These are phyloP conservation scores for Gossypium arboreum DNA, from an alignment of 345 rosid genomes.

Conservation along the genomic window DNA sequence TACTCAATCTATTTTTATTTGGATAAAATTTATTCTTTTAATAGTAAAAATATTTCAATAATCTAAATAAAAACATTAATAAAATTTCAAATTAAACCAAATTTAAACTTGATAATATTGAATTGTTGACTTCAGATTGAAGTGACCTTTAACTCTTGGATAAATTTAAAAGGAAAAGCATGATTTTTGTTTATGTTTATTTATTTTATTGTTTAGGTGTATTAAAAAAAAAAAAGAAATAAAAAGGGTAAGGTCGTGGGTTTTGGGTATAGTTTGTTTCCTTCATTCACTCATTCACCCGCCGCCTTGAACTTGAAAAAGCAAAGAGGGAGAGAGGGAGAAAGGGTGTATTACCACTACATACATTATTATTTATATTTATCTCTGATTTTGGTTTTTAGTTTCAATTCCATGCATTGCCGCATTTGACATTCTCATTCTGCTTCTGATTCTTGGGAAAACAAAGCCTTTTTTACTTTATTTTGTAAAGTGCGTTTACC, in stretches of 20 bases:
- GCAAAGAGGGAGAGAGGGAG: neutral
- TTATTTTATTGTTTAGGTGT: too few species aligned
- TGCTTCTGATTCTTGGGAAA: neutral
- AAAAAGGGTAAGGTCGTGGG: neutral
- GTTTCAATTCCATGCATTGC: neutral
- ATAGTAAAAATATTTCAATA: too few species aligned
- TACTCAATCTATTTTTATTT: too few species aligned
- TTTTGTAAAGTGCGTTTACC: neutral
- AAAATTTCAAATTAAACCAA: too few species aligned
- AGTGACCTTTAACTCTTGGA: too few species aligned
- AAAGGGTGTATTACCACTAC: neutral
- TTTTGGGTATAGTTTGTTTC: neutral
- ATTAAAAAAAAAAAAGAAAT: neutral
- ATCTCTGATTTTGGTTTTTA: neutral
- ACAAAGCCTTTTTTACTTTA: neutral
- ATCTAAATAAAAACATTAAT: too few species aligned
- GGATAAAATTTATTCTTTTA: too few species aligned
- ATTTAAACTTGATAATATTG: too few species aligned
- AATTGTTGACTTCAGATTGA: too few species aligned
- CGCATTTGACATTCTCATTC: neutral
- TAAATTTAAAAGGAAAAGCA: too few species aligned
- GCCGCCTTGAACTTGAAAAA: constrained; percentile 11
- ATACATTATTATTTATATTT: neutral
- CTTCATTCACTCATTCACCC: neutral
- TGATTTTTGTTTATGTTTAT: too few species aligned